Base-by-base conservation (phyloP, 257 asterid genomes). In the Avicennia marina region DNA sequence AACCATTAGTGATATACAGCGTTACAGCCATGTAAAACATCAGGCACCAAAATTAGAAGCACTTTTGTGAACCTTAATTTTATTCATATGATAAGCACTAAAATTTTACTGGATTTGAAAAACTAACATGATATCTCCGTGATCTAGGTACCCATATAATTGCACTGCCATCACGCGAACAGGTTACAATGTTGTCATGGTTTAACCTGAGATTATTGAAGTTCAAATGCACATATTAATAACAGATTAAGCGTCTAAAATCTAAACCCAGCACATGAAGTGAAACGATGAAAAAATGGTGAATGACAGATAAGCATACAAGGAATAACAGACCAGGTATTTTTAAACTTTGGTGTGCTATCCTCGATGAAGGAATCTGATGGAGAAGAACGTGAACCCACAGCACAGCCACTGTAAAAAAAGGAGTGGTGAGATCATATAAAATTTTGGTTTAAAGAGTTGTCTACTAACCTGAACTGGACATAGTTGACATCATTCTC, bases 141-240 rank as follows among this genome's bases (percentile, higher is more conserved):
- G 86, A 80, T 78, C 78, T 81, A 53, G 94, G 94, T 33, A 76
- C 80, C 98, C 98, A 91, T 63, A 91, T 91, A 53, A 91, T 91
- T 70, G 98, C 98, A 85, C 96, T 91, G 54, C 98, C 98, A 74
- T 91, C 98, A 24, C 96, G 95, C 17, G 98, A 91, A 65, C 98
- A 91, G 36, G 98, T 91, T 51, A 91, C 98, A 38, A 91, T 88
- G 68, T 78, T 88, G 62, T 91, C 94, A 63, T 83, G 94, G 62
- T 80, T 78, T 70, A 74, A 80, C 95, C 98, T 91, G 88, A 48
- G 44, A 60, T 57, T 36, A 12, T 41, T 15, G 62, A 63, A 65
- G 67, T 68, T 44, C 52, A 50, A 45, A 53, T 36, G 34, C 48
- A 66, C 62, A 66, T 39, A 45, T 38, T 60, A 71, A 49, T 53